phyloP scores from a whole-genome alignment of 192 early-diverging fungal species.

The Entrophospora sp. region DNA sequence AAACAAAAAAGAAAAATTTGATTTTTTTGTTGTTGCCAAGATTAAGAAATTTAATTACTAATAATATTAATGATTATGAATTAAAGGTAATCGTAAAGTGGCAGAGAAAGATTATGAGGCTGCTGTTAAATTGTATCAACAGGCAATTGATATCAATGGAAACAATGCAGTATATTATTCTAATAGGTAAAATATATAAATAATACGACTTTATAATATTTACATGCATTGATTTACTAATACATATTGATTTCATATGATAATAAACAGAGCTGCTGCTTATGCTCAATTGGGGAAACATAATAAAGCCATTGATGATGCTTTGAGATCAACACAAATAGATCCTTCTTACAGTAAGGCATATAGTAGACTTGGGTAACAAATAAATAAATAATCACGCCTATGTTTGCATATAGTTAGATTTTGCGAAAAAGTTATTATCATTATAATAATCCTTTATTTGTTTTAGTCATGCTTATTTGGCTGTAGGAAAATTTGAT shows the following conservation, averaged over 20 bases:
- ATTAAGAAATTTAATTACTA: not conserved
- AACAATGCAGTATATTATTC: slow-evolving; percentile 93
- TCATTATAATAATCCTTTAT: not conserved
- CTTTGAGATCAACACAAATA: slow-evolving; percentile 71
- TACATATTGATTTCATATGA: not conserved
- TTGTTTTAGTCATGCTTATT: slow-evolving; percentile 67
- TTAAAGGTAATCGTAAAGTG: slow-evolving; percentile 69
- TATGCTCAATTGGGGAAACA: slow-evolving; percentile 84
- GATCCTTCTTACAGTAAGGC: slow-evolving; percentile 90
- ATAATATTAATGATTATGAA: not conserved
- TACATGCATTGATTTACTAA: not conserved
- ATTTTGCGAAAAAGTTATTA: too few species aligned
- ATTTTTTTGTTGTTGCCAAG: not conserved
- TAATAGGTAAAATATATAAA: slow-evolving; percentile 60
- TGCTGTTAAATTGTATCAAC: slow-evolving; percentile 82
- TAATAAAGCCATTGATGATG: slow-evolving; percentile 80
- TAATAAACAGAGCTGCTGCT: slow-evolving; percentile 72
- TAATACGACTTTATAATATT: not conserved
- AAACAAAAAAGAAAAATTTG: not conserved
- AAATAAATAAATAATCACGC: slow-evolving; percentile 22
- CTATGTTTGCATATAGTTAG: not conserved
- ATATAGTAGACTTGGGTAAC: slow-evolving; percentile 87
- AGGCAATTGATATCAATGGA: slow-evolving; percentile 78
- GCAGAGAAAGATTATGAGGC: slow-evolving; percentile 71
- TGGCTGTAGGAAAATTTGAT: slow-evolving; percentile 71